Percentiles rank a stretch among this genome's conserved stretches.
Evolutionary conservation across 75 land plant genomes (phyloP).

Genomic region (Cryptomeria japonica): DNA sequence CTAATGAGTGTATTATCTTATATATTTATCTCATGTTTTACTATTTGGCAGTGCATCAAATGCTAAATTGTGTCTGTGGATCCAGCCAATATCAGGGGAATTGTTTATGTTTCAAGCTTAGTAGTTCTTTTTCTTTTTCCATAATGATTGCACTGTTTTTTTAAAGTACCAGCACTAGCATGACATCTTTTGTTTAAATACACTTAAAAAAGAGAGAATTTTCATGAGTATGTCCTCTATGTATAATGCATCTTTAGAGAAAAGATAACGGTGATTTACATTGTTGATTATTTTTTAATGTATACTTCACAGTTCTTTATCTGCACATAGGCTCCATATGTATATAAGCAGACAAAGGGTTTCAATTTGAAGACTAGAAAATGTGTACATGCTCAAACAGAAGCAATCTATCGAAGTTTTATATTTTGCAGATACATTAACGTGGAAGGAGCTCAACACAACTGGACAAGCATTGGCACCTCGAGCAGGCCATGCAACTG

Average conservation of each 20-base stretch:
- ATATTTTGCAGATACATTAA: conserved; percentile 57
- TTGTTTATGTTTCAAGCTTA: neutral
- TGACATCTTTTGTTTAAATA: neutral
- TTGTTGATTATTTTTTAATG: neutral
- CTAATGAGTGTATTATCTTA: neutral
- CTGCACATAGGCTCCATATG: neutral
- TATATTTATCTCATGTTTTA: neutral
- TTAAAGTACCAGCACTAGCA: neutral
- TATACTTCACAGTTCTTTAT: neutral
- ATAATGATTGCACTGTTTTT: neutral
- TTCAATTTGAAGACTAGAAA: neutral
- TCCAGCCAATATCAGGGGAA: neutral
- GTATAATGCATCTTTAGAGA: neutral
- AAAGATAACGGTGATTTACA: neutral
- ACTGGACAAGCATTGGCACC: conserved; percentile 73
- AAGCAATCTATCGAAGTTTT: neutral
- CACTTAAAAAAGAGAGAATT: neutral
- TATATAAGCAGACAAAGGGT: neutral
- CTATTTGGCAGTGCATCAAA: neutral
- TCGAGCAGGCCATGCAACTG: conserved; percentile 89
- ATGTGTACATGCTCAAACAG: neutral
- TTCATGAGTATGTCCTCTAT: neutral
- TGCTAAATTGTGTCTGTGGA: neutral
- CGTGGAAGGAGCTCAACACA: conserved; percentile 76
- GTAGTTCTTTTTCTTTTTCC: neutral